These are phyloP conservation scores for Claviceps capensis DNA, from an alignment of 2,329 filamentous ascomycete species.

Conservation along the genomic window DNA sequence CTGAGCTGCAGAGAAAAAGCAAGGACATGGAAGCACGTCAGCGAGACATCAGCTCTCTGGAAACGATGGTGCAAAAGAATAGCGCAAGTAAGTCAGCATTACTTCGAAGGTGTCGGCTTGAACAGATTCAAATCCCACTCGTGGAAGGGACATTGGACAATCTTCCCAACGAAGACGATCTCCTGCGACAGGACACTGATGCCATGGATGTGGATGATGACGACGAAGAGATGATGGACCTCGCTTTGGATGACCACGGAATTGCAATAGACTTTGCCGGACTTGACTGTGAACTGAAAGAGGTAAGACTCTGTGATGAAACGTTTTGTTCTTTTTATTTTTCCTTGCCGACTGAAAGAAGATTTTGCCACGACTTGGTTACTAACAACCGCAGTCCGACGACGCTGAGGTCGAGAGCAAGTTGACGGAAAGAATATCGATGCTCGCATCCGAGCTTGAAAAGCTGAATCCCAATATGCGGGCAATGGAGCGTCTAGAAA, in stretches of 20 bases:
- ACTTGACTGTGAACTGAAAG: slow-evolving; percentile 69
- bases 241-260: slow-evolving; percentile 73
- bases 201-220: slow-evolving; percentile 83
- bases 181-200: slow-evolving; percentile 65
- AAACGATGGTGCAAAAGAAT: slow-evolving; percentile 75
- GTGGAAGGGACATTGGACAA: slow-evolving; percentile 64
- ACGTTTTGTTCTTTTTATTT: too few species aligned
- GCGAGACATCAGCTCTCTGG: slow-evolving; percentile 64
- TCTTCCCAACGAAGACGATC: slow-evolving; percentile 73
- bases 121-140: slow-evolving; percentile 81
- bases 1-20: slow-evolving; percentile 69
- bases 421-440: slow-evolving; percentile 63
- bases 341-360: not conserved
- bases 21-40: slow-evolving; percentile 65
- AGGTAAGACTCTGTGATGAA: slow-evolving; percentile 35
- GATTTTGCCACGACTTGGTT: not conserved
- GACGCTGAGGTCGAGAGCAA: slow-evolving; percentile 59
- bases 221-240: slow-evolving; percentile 43
- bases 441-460: slow-evolving; percentile 66
- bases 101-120: slow-evolving; percentile 79
- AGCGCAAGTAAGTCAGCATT: slow-evolving; percentile 72
- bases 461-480: slow-evolving; percentile 96
- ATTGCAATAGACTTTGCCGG: slow-evolving; percentile 78
- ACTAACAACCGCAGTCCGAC: slow-evolving; percentile 46
- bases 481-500: slow-evolving; percentile 80